Evolutionary conservation across 495 filamentous ascomycete species (phyloP).

Genomic region (Astrothelium subdiscretum): DNA sequence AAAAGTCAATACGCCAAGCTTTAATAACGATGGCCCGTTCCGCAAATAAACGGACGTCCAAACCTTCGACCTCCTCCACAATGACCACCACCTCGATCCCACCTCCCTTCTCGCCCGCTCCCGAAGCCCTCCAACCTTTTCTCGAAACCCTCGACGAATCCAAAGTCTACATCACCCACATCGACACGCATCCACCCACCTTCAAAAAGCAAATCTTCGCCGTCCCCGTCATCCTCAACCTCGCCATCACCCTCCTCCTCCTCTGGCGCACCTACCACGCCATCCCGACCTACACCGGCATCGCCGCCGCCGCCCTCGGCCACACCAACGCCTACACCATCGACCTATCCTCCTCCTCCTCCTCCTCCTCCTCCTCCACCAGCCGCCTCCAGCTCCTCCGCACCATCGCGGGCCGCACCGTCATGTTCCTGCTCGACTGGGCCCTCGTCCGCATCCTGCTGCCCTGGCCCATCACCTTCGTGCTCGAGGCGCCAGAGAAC

Average conservation of each 20-base stretch:
- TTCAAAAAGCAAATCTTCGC: conserved; percentile 69
- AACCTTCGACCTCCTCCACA: neutral
- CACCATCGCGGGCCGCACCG: conserved; percentile 41
- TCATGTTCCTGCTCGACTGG: conserved; percentile 59
- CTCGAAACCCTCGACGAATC: conserved; percentile 45
- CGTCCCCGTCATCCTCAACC: conserved; percentile 60
- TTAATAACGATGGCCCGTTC: neutral
- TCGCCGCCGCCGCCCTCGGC: conserved; percentile 50
- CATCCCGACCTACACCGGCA: conserved; percentile 51
- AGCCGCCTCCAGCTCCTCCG: conserved; percentile 37
- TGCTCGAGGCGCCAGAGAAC: conserved; percentile 36
- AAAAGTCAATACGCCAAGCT: neutral
- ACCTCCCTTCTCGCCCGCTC: conserved; percentile 51
- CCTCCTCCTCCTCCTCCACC: conserved; percentile 34
- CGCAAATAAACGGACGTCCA: neutral
- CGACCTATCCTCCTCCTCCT: conserved; percentile 39
- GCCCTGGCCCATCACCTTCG: conserved; percentile 67
- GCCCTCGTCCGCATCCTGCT: conserved; percentile 54
- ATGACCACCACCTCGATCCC: conserved; percentile 30
- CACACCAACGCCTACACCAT: conserved; percentile 47
- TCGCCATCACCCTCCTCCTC: conserved; percentile 46
- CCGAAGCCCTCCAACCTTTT: conserved; percentile 48
- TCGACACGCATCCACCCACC: conserved; percentile 50
- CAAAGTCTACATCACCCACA: conserved; percentile 67
- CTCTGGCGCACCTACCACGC: conserved; percentile 48